phyloP scores from a whole-genome alignment of 2,329 filamentous ascomycete genomes.

The Fusarium illudens region DNA sequence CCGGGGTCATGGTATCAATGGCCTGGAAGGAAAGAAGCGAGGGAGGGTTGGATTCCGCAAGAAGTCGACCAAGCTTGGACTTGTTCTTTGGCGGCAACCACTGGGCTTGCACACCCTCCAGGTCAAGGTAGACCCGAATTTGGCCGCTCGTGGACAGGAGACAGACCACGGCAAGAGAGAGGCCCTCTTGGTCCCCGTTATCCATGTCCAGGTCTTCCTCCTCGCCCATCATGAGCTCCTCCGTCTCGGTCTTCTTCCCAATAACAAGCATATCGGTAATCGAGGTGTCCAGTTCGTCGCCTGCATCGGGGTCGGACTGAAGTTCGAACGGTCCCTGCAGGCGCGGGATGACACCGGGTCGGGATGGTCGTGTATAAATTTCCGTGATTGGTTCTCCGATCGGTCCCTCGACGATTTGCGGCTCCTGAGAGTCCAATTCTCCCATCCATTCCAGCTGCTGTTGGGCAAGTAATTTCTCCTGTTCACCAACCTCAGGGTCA shows the following conservation, averaged over 20 bases:
- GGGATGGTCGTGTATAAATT: slow-evolving; percentile 64
- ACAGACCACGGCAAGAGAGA: slow-evolving; percentile 68
- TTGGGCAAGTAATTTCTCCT: slow-evolving; percentile 65
- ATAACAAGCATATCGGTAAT: slow-evolving; percentile 70
- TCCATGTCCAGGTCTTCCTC: slow-evolving; percentile 68
- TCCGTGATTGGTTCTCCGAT: slow-evolving; percentile 60
- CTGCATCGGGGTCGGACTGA: slow-evolving; percentile 62
- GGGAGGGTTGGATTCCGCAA: slow-evolving; percentile 52
- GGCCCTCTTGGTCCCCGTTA: slow-evolving; percentile 64
- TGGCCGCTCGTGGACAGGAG: slow-evolving; percentile 68
- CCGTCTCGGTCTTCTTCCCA: slow-evolving; percentile 67
- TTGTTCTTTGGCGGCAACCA: slow-evolving; percentile 69
- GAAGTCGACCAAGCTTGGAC: slow-evolving; percentile 53
- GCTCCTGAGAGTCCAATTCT: slow-evolving; percentile 70
- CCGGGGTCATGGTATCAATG: slow-evolving; percentile 64
- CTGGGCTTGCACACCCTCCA: slow-evolving; percentile 70
- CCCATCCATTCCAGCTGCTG: slow-evolving; percentile 75
- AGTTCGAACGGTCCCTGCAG: slow-evolving; percentile 71
- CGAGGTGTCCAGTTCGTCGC: slow-evolving; percentile 64
- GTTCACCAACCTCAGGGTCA: slow-evolving; percentile 61
- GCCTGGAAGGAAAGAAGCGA: slow-evolving; percentile 69
- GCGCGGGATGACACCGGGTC: slow-evolving; percentile 66
- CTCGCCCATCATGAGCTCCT: slow-evolving; percentile 70
- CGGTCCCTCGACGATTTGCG: slow-evolving; percentile 60
- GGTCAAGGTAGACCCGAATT: slow-evolving; percentile 68